Evolutionary conservation across 1,284 basidiomycete genomes (phyloP), one percentile per base, ranked within the genome.

Genomic region (Puccinia novopanici): DNA sequence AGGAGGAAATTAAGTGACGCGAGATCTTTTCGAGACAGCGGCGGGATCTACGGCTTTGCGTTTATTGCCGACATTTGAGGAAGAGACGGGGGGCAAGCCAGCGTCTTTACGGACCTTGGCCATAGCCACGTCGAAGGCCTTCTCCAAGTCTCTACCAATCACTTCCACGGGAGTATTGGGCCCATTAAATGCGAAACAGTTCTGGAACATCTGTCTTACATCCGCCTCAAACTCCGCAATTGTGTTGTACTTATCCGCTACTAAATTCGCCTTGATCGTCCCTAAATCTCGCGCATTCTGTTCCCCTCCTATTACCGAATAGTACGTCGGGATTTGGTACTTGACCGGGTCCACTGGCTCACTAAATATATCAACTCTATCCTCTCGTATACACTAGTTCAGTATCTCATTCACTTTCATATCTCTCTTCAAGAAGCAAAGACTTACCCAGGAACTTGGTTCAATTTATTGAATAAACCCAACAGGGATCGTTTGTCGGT

Each of bases 231-330:
- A 91, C 0, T 89, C 90, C 54, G 92, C 91, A 57, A 91, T 86
- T 0, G 89, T 89, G 54, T 92, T 91, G 85, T 95, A 95, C 86
- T 91, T 91, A 87, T 94, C 93, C 42, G 86, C 86, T 80, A 96
- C 92, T 80, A 98, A 88, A 84, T 93, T 95, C 82, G 88, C 87
- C 82, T 91, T 90, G 85, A 99, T 96, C 55, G 92, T 90, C 76
- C 89, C 88, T 77, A 99, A 87, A 87, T 98, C 96, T 54, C 96
- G 90, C 2, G 94, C 93, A 82, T 96, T 91, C 83, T 93, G 92
- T 81, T 88, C 89, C 12, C 77, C 77, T 8, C 91, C 90, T 83
- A 97, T 92, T 80, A 95, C 87, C 61, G 93, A 90, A 85, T 91
- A 91, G 85, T 95, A 96, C 19, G 90, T 91, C 4, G 94, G 93